Evolutionary conservation across 2,329 filamentous ascomycete genomes (phyloP), one percentile per base, ranked within the genome.

Genomic region (Cladosporium velox): DNA sequence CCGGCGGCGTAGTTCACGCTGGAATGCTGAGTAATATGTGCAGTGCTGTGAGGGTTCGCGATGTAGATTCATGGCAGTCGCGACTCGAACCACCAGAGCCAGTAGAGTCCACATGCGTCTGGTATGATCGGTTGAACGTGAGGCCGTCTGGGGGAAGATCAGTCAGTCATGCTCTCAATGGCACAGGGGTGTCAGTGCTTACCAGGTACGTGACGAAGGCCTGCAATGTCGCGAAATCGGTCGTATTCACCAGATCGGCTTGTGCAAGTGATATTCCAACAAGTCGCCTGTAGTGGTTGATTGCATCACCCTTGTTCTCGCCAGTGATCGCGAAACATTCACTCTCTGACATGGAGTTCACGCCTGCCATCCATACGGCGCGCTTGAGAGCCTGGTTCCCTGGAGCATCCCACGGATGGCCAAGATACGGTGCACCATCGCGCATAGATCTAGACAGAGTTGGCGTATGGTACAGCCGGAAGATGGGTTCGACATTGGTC

Each of bases 101-200:
- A 71, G 67, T 57, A 77, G 47, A 1, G 75, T 76, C 76, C 76
- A 77, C 15, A 70, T 70, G 51, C 72, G 62, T 32, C 74, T 70
- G 44, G 72, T 72, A 4, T 61, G 44, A 54, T 77, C 75, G 12
- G 67, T 60, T 3, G 72, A 69, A 26, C 74, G 68, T 6, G 67
- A 64, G 7, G 71, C 68, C 24, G 70, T 67, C 72, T 73, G 30
- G 12, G 8, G 28, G 18, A n/a, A 1, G 12, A 47, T 55, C 21
- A 12, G 35, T 67, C 28, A 66, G 61, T 4, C 32, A 57, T 60
- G 30, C 18, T 18, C n/a, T 18, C n/a, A 24, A 21, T 24, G 41
- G n/a, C 8, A 21, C n/a, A 8, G 7, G 7, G 41, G 21, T 15
- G 21, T 6, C 4, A 12, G 8, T 47, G 38, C 70, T 69, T 66